phyloP scores from a whole-genome alignment of 805 yeast genomes.

The Nakazawaea holstii region DNA sequence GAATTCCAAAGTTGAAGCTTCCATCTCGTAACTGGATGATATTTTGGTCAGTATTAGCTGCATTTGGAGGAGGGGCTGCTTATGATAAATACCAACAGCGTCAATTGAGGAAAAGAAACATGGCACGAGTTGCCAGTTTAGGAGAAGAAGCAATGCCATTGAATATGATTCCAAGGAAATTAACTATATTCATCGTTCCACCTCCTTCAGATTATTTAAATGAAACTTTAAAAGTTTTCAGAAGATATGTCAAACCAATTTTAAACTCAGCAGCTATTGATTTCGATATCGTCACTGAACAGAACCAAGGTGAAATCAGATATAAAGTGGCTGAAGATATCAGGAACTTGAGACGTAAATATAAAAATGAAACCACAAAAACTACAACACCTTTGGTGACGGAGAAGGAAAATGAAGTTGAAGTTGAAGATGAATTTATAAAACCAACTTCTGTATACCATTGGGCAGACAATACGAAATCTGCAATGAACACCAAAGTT shows the following conservation, averaged over 20 bases:
- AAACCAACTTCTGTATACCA: constrained; percentile 5
- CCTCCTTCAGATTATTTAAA: constrained; percentile 91
- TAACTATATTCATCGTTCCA: constrained; percentile 87
- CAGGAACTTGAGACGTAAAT: constrained; percentile 57
- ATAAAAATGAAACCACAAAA: constrained; percentile 22
- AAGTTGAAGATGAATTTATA: constrained; percentile 9
- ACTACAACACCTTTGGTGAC: constrained; percentile 3
- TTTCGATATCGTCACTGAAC: constrained; percentile 69
- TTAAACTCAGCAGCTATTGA: constrained; percentile 81
- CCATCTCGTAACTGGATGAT: constrained; percentile 94
- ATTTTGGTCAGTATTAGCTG: constrained; percentile 69
- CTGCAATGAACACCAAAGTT: constrained; percentile 1
- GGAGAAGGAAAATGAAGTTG: too few relatives aligned
- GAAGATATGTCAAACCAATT: constrained; percentile 79
- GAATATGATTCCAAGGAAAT: constrained; percentile 60
- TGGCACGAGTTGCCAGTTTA: constrained; percentile 48
- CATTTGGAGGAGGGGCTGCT: constrained; percentile 65
- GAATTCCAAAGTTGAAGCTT: constrained; percentile 66
- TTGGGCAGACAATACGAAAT: constrained; percentile 12
- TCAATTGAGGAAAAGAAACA: constrained; percentile 58
- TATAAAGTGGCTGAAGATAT: constrained; percentile 75
- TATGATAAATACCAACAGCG: constrained; percentile 78
- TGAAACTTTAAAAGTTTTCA: constrained; percentile 65
- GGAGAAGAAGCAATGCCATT: constrained; percentile 43
- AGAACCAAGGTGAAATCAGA: constrained; percentile 87